Base-by-base conservation (phyloP, 2,329 filamentous ascomycete genomes). In the Pyricularia sp. region DNA sequence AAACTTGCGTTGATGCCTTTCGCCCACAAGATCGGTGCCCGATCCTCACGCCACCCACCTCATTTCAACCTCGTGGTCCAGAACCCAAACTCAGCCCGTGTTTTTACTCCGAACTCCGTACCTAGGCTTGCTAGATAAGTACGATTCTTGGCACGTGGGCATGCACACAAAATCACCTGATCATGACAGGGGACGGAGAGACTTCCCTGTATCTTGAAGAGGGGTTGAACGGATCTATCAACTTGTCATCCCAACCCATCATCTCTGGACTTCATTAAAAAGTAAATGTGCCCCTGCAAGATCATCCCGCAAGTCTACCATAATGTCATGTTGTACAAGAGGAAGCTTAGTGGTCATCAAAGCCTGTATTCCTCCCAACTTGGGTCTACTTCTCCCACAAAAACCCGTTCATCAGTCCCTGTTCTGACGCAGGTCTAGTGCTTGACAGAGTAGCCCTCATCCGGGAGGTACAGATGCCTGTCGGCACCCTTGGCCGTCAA, bases 401-500 rank as follows among this genome's bases (percentile, higher is more conserved):
- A 10, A 13, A 31, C 19, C 22, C 59, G 19, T 31, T 61, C 57
- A 3, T 28, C 57, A 28, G 8, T 31, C 59, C 22, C n/a, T 13
- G 4, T 8, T 2, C 13, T 16, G 4, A n/a, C 10, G n/a, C 22
- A 24, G 8, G 22, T 57, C 53, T 88, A 70, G 83, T 93, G 75
- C 85, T 82, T 79, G 71, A 83, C 90, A 69, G 84, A 82, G 80
- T 99, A 99, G 72, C 88, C 86, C 73, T 89, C 90, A 80, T 99
- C 93, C 59, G 94, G 94, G 73, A 99, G 83, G 77, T 97, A 99
- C 75, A 99, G 78, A 81, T 97, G 94, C 78, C 94, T 86, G 78
- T 94, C 87, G 7, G 93, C 93, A 44, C 94, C 94, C 74, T 89
- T 86, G 72, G 87, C 87, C 68, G 93, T 99, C 78, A 99, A 79